phyloP scores from a whole-genome alignment of 2,329 filamentous ascomycete species.

The Paraconiothyrium brasiliense region DNA sequence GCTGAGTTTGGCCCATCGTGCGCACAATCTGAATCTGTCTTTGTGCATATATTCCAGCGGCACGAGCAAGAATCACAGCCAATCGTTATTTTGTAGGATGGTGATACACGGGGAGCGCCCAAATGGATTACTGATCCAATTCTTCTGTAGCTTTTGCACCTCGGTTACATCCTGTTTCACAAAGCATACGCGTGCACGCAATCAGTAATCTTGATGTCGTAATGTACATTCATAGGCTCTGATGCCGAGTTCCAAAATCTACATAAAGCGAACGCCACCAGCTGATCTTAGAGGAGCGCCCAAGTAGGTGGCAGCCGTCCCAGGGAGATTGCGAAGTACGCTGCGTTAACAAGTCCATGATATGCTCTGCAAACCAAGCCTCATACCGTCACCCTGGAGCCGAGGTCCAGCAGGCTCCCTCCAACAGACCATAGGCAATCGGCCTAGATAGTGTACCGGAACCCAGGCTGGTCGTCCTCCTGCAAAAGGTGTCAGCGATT shows the following conservation, averaged over 20 bases:
- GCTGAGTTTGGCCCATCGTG: no score
- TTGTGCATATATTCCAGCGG: no score
- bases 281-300: not conserved
- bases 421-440: not conserved
- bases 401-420: not conserved
- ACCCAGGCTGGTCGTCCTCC: slow-evolving; percentile 45
- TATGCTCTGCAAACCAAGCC: not conserved
- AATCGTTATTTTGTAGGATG: not conserved
- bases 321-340: not conserved
- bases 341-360: not conserved
- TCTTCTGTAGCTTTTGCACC: not conserved
- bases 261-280: not conserved
- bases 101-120: not conserved
- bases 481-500: slow-evolving; percentile 27
- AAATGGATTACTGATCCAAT: slow-evolving; percentile 2
- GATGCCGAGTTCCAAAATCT: not conserved
- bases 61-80: not conserved
- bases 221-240: not conserved
- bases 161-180: not conserved
- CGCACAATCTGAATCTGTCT: no score
- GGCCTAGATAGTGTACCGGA: slow-evolving; percentile 41
- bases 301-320: not conserved
- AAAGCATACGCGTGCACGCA: not conserved
- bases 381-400: not conserved
- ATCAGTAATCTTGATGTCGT: not conserved